Base-by-base conservation (phyloP, 2,329 filamentous ascomycete genomes). In the Reticulascus tulasneorum region DNA sequence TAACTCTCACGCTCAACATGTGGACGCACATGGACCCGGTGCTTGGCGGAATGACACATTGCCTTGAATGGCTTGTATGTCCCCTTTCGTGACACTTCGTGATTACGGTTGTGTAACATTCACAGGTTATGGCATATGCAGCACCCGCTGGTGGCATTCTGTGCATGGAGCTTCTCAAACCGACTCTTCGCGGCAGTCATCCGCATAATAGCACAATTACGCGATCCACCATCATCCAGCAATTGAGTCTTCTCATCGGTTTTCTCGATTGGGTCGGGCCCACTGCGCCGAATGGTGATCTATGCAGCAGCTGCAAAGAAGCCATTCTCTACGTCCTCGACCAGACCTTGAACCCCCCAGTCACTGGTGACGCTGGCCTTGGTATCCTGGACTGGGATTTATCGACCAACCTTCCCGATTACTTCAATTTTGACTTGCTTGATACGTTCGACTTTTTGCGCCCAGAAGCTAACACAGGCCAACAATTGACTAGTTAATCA, bases 301-400 rank as follows among this genome's bases (percentile, higher is more conserved):
- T 75, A 6, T 74, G 69, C 45, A 53, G 49, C 13, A 56, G 66
- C 15, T 69, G 66, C 49, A 67, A 67, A 38, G 55, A 55, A 4
- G 59, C 73, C n/a, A 72, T 75, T 28, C 64, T 70, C 35, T 64
- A 61, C 11, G 71, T 74, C 2, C 54, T 75, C 9, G 69, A 74
- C 23, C 65, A 71, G 29, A 62, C 68, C 4, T 54, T 75, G 9
- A 71, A 73, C 40, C 53, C 56, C 2, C 49, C 54, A 9, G 40
- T 51, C 2, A 35, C 45, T n/a, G 31, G 46, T 29, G 40, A 43
- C 7, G 49, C 43, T 2, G 46, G 41, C 20, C 15, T 29, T 5
- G 11, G 30, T 7, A 15, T 37, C 18, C 48, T 59, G 4, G 55
- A 63, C 13, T 64, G 64, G 54, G 63, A 63, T 22, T 48, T 57